Percentiles rank a stretch among this genome's conserved stretches.
These are phyloP conservation scores for Didymella keratinophila DNA, from an alignment of 2,329 filamentous ascomycete species.

Conservation along the genomic window DNA sequence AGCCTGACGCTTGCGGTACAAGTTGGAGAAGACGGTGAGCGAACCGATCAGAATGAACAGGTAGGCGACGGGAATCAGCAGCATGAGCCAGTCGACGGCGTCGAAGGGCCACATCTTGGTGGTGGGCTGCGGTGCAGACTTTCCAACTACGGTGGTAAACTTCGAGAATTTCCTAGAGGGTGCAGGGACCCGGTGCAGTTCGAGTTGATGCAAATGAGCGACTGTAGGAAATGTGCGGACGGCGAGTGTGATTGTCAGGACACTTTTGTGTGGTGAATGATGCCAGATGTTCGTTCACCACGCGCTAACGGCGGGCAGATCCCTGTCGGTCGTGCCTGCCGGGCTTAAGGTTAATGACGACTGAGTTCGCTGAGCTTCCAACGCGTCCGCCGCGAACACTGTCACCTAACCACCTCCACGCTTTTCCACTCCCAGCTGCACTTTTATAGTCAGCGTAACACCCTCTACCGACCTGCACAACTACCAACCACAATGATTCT, in stretches of 20 bases:
- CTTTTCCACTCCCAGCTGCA: not conserved
- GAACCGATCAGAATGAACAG: conserved; percentile 86
- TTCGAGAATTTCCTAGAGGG: not conserved
- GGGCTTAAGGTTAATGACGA: conserved; percentile 18
- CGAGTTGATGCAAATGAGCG: conserved; percentile 13
- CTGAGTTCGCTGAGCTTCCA: conserved; percentile 20
- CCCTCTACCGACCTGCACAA: not conserved
- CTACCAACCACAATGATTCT: conserved; percentile 69
- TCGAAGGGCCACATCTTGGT: conserved; percentile 48
- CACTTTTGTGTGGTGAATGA: conserved; percentile 21
- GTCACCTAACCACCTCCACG: conserved; percentile 8
- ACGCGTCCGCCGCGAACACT: conserved; percentile 10
- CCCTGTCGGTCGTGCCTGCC: conserved; percentile 16
- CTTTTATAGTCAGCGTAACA: conserved; percentile 1
- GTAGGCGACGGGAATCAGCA: conserved; percentile 88
- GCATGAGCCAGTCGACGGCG: conserved; percentile 79
- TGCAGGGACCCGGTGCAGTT: not conserved
- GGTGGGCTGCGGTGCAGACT: conserved; percentile 18
- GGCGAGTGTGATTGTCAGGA: conserved; percentile 11
- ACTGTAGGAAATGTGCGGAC: conserved; percentile 10
- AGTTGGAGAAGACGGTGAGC: conserved; percentile 87
- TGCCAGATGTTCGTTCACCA: conserved; percentile 22
- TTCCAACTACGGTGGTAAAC: not conserved
- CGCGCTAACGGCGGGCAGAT: conserved; percentile 18
- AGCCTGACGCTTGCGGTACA: conserved; percentile 93